Base-by-base conservation (phyloP, 2,329 filamentous ascomycete species). In the Magnaporthiopsis incrustans region DNA sequence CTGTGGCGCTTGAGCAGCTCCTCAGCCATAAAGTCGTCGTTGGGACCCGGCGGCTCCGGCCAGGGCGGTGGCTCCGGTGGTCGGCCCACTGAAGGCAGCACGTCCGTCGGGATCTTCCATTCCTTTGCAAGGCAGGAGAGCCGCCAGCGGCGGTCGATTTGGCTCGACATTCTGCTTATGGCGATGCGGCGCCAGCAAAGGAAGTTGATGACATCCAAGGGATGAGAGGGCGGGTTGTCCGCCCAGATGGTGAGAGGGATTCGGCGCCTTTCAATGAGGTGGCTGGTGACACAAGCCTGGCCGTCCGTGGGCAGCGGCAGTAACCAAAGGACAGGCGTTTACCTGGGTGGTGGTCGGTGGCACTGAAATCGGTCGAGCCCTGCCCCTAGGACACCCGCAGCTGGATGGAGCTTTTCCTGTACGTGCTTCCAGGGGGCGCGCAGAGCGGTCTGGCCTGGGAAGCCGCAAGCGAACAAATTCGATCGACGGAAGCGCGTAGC, bases 11-110 rank as follows among this genome's bases (percentile, higher is more conserved):
- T 80, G 63, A 86, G 74, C 35, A 85, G 75, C 44, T 82, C 79
- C 63, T 86, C 84, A n/a, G 83, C 83, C 4, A 76, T 71, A 32
- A 76, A 71, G 61, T 85, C 81, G 67, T 86, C 84, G 63, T 77
- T 76, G 0, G 80, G 70, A 1, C 77, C 79, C 18, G 78, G 77
- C 67, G 79, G 79, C 6, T 77, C 77, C 4, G 77, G 76, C 1
- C 77, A 73, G 38, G 76, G 74, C 60, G 74, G 73, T 15, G 68
- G 69, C 11, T 65, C 61, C 27, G 64, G 56, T 2, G 80, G 82
- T 61, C 77, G 77, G 4, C 74, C 69, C 56, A 79, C 74, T 3
- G 77, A 69, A 2, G 77, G 75, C 32, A 77, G 77, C 22, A 38
- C 35, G 25, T 38, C 60, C 14, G 30, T 26, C 25, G 60, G 60